Evolutionary conservation across 2,329 filamentous ascomycete genomes (phyloP), one percentile per base, ranked within the genome.

Genomic region (Cladorrhinum sp.): DNA sequence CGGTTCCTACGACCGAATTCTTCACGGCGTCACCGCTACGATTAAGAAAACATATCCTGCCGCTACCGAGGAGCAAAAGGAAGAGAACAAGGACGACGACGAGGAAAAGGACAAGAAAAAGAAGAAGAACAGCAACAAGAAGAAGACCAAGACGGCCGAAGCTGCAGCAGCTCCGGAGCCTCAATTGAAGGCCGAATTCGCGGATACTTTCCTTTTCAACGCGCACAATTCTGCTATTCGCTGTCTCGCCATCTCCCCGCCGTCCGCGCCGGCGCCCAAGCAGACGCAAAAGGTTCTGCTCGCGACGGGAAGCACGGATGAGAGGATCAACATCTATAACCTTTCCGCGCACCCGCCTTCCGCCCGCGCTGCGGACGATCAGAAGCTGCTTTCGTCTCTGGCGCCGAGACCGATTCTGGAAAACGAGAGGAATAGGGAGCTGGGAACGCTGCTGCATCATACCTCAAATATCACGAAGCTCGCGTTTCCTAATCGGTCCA

Each of bases 161-260:
- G 69, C 57, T 55, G 64, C 59, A 68, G 16, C 30, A 24, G 20
- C 48, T 30, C 23, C 56, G 8, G 46, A 50, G 20, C 20, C 63
- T 7, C 39, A 73, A 48, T 66, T 73, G 58, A 72, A 80, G 16
- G 80, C 87, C 58, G 81, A 87, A 56, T 98, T 97, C 72, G 85
- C 91, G 66, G 94, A 98, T 75, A 94, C 91, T 0, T 99, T 99
- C 75, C 84, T 99, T 60, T 97, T 99, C 83, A 91, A 93, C 72
- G 93, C 95, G 14, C 95, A 99, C 77, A 83, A 86, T 60, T 96
- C 93, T 12, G 89, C 95, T 3, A 91, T 99, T 73, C 89, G 92
- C 69, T 96, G 91, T 72, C 82, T 99, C 33, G 92, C 93, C 23
- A 77, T 97, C 63, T 97, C 94, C 8, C 89, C 90, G 2, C 81